A percentile compares a stretch with the other conserved stretches of the same genome.
phyloP scores from a whole-genome alignment of 306 rosid species.

The Cucumis hystrix region DNA sequence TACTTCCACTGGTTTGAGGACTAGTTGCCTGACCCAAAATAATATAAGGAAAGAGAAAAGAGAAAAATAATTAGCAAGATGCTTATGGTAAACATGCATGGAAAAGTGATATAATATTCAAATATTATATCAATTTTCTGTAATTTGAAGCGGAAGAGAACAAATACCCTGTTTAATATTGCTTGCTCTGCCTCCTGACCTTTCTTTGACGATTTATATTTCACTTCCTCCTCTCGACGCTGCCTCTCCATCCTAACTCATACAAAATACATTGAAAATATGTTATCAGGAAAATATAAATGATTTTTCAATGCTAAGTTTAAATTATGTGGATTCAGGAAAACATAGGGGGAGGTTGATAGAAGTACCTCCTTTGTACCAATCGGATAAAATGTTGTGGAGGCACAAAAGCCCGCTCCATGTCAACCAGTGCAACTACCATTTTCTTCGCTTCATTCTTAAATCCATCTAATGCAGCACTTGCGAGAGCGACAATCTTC shows the following conservation, averaged over 20 bases:
- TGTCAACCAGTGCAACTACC: constrained; percentile 96
- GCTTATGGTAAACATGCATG: not conserved
- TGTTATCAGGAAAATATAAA: not conserved
- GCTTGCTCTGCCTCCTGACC: constrained; percentile 78
- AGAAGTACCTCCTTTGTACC: constrained; percentile 80
- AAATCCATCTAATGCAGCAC: constrained; percentile 71
- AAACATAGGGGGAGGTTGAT: not conserved
- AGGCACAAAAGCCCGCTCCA: constrained; percentile 99
- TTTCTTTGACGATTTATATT: constrained; percentile 55
- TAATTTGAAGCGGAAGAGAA: not conserved
- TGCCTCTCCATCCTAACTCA: constrained; percentile 89
- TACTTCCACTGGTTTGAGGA: constrained; percentile 64
- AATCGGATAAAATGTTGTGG: constrained; percentile 96
- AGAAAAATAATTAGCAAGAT: not conserved
- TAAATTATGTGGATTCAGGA: not conserved
- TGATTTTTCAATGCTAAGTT: not conserved
- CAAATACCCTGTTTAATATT: constrained; percentile 55
- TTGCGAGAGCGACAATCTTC: constrained; percentile 83
- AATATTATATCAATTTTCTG: not conserved
- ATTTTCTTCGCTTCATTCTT: constrained; percentile 89
- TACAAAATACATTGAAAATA: not conserved
- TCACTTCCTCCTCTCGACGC: constrained; percentile 93
- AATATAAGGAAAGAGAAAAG: not conserved
- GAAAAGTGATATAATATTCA: not conserved
- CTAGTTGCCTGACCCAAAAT: constrained; percentile 53